A percentile compares a stretch with the other conserved stretches of the same genome.
These are phyloP conservation scores for Talinum fruticosum DNA, from an alignment of 148 eudicot genomes.

Conservation along the genomic window DNA sequence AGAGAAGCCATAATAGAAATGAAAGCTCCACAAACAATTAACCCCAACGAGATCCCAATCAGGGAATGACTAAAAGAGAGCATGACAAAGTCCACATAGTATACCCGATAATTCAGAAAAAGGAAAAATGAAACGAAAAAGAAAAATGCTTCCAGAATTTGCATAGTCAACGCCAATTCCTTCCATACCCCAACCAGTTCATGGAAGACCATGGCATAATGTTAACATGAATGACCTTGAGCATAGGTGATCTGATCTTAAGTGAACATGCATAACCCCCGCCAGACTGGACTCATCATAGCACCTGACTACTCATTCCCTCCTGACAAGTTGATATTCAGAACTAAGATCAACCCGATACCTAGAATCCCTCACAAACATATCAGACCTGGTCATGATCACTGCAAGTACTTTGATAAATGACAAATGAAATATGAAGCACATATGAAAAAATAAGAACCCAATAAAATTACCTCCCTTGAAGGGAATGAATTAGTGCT, in stretches of 20 bases:
- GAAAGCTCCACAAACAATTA: neutral
- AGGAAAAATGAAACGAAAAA: neutral
- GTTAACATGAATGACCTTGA: neutral
- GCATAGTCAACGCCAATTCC: neutral
- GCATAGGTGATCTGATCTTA: too few species aligned
- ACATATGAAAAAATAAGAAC: neutral
- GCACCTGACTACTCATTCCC: neutral
- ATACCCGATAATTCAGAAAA: neutral
- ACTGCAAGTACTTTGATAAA: conserved; percentile 1
- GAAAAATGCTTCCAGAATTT: neutral
- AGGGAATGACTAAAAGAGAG: neutral
- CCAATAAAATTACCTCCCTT: neutral
- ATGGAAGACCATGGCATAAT: neutral
- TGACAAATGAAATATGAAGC: neutral
- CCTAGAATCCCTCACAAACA: neutral
- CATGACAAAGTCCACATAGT: neutral
- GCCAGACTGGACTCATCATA: too few species aligned
- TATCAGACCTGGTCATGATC: neutral
- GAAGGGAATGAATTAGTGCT: neutral
- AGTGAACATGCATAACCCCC: too few species aligned
- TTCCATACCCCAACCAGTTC: neutral
- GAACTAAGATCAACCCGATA: neutral
- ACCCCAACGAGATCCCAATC: neutral
- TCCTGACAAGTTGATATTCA: neutral
- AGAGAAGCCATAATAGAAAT: neutral